A percentile compares a stretch with the other conserved stretches of the same genome.
These are phyloP conservation scores for Pueraria montana DNA, from an alignment of 306 rosid genomes.

Conservation along the genomic window DNA sequence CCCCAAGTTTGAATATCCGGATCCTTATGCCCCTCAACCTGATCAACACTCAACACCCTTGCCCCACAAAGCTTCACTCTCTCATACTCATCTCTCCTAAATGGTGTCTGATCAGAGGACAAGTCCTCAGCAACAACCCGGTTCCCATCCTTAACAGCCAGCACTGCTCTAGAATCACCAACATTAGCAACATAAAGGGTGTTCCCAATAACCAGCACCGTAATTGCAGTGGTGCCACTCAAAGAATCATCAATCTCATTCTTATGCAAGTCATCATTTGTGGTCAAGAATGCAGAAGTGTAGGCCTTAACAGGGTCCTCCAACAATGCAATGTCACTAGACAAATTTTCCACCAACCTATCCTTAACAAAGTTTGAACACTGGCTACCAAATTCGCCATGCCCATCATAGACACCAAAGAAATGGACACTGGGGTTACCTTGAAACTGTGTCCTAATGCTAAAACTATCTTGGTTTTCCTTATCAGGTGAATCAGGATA, in stretches of 20 bases:
- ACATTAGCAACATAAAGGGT: constrained; percentile 87
- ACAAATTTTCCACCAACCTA: constrained; percentile 69
- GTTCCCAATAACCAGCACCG: constrained; percentile 83
- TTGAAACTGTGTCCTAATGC: constrained; percentile 77
- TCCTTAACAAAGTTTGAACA: constrained; percentile 88
- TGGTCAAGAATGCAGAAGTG: constrained; percentile 67
- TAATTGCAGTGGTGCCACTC: constrained; percentile 97
- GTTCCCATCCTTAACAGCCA: constrained; percentile 88
- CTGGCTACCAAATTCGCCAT: constrained; percentile 79
- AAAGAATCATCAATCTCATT: constrained; percentile 85
- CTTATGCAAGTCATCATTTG: constrained; percentile 71
- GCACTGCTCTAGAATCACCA: constrained; percentile 94
- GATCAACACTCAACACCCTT: constrained; percentile 90
- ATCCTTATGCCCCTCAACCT: constrained; percentile 92
- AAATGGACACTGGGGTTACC: constrained; percentile 84
- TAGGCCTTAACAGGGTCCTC: constrained; percentile 84
- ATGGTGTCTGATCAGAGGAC: constrained; percentile 94
- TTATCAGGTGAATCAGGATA: constrained; percentile 89
- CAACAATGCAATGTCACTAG: constrained; percentile 64
- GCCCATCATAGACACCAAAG: constrained; percentile 98
- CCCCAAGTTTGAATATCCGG: constrained; percentile 89
- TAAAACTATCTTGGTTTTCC: constrained; percentile 86
- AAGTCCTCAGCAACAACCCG: constrained; percentile 80
- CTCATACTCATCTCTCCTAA: constrained; percentile 89
- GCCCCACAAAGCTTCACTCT: constrained; percentile 94